A percentile compares a stretch with the other conserved stretches of the same genome.
phyloP scores from a whole-genome alignment of 805 yeast species.

The Saccharomycopsis javanensis region DNA sequence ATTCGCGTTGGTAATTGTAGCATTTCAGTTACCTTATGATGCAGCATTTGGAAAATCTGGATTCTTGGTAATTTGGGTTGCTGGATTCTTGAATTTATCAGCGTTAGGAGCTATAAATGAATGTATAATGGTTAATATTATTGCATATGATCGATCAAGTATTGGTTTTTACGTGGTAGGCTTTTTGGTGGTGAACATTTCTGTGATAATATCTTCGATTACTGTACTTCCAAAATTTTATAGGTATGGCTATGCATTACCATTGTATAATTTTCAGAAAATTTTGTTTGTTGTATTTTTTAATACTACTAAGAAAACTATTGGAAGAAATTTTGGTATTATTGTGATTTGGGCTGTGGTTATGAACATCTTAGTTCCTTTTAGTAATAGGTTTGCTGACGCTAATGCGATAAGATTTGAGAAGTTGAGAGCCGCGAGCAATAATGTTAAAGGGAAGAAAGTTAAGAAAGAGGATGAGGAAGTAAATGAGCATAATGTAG shows the following conservation, averaged over 20 bases:
- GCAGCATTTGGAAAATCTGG: conserved; percentile 57
- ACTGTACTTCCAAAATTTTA: conserved; percentile 31
- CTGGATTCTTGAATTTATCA: conserved; percentile 55
- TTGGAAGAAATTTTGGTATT: conserved; percentile 13
- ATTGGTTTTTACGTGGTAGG: conserved; percentile 63
- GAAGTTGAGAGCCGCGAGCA: conserved; percentile 1
- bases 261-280: conserved; percentile 21
- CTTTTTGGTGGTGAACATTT: conserved; percentile 59
- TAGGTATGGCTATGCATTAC: conserved; percentile 28
- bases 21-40: conserved; percentile 55
- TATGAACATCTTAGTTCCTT: conserved; percentile 1
- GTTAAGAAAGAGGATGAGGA: neutral
- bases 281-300: conserved; percentile 13
- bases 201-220: conserved; percentile 59
- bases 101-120: conserved; percentile 74
- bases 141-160: conserved; percentile 45
- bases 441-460: neutral
- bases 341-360: conserved; percentile 7
- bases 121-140: conserved; percentile 41
- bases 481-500: neutral
- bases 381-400: conserved; percentile 5
- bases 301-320: conserved; percentile 8
- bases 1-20: conserved; percentile 50
- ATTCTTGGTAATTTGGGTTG: conserved; percentile 65
- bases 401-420: conserved; percentile 1